Percentiles rank a stretch among this genome's conserved stretches.
phyloP scores from a whole-genome alignment of 1,139 yeast species.

The Insectozyma bohioensis region DNA sequence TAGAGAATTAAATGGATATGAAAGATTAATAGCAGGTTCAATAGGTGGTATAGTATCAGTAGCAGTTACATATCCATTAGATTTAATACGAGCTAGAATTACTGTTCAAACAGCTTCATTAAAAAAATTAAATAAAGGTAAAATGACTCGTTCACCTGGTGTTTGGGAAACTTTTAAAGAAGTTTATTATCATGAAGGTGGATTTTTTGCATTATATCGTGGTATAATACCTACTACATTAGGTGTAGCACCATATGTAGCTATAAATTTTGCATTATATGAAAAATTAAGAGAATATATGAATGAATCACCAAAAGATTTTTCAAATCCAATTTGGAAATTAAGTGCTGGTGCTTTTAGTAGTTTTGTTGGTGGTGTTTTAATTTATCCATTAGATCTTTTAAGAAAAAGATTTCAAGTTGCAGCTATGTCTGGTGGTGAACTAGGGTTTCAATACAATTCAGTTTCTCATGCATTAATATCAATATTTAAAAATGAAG shows the following conservation, averaged over 20 bases:
- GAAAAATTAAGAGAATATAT: slow-evolving; percentile 70
- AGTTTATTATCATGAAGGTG: slow-evolving; percentile 80
- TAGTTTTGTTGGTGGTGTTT: slow-evolving; percentile 67
- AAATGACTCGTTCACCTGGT: slow-evolving; percentile 59
- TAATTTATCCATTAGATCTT: slow-evolving; percentile 89
- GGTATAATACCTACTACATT: slow-evolving; percentile 87
- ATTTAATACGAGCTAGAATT: slow-evolving; percentile 83
- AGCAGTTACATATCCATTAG: slow-evolving; percentile 85
- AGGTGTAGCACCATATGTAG: slow-evolving; percentile 97
- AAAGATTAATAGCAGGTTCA: slow-evolving; percentile 75
- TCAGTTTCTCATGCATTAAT: slow-evolving; percentile 71
- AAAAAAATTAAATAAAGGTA: slow-evolving; percentile 47
- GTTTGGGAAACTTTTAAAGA: slow-evolving; percentile 56
- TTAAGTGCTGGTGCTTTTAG: slow-evolving; percentile 80
- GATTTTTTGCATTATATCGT: slow-evolving; percentile 70
- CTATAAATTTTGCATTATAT: slow-evolving; percentile 86
- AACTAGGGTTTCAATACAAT: slow-evolving; percentile 76
- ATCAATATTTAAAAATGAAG: slow-evolving; percentile 71
- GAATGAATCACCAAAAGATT: slow-evolving; percentile 36
- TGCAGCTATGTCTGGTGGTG: slow-evolving; percentile 74
- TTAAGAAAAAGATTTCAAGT: slow-evolving; percentile 90
- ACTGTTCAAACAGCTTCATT: slow-evolving; percentile 87
- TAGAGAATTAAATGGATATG: slow-evolving; percentile 42
- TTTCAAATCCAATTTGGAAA: slow-evolving; percentile 53
- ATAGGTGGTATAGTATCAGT: slow-evolving; percentile 83